phyloP scores from a whole-genome alignment of 148 eudicot genomes.

The Agrostemma githago region DNA sequence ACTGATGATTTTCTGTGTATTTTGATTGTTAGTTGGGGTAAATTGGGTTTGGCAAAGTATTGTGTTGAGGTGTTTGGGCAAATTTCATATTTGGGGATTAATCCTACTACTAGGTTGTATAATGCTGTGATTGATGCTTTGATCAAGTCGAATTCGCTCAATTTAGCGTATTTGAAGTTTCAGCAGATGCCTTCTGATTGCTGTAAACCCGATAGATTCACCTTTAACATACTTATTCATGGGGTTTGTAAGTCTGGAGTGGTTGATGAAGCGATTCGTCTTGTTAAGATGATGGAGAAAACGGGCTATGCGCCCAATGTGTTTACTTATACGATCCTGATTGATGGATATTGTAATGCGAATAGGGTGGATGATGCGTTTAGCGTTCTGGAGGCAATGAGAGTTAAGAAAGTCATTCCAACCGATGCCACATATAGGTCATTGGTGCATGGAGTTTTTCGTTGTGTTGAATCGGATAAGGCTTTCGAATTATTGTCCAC shows the following conservation, averaged over 20 bases:
- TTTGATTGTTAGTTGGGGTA: constrained; percentile 92
- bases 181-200: constrained; percentile 86
- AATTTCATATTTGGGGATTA: constrained; percentile 67
- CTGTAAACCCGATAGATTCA: constrained; percentile 84
- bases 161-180: constrained; percentile 85
- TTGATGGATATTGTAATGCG: constrained; percentile 87
- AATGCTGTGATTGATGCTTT: constrained; percentile 94
- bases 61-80: constrained; percentile 82
- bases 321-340: constrained; percentile 72
- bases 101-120: constrained; percentile 77
- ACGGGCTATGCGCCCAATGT: constrained; percentile 69
- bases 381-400: constrained; percentile 61
- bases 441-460: constrained; percentile 82
- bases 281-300: constrained; percentile 78
- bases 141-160: constrained; percentile 82
- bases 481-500: constrained; percentile 50
- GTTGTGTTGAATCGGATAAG: constrained; percentile 41
- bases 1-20: constrained; percentile 66
- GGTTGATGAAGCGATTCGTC: constrained; percentile 76
- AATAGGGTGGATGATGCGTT: constrained; percentile 72
- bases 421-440: constrained; percentile 92
- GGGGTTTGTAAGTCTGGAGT: constrained; percentile 97
- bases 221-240: constrained; percentile 85
- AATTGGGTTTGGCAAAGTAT: constrained; percentile 87
- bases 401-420: constrained; percentile 56